These are phyloP conservation scores for Asterella californica DNA, from an alignment of 225 moss, liverwort and hornwort species.

Conservation along the genomic window DNA sequence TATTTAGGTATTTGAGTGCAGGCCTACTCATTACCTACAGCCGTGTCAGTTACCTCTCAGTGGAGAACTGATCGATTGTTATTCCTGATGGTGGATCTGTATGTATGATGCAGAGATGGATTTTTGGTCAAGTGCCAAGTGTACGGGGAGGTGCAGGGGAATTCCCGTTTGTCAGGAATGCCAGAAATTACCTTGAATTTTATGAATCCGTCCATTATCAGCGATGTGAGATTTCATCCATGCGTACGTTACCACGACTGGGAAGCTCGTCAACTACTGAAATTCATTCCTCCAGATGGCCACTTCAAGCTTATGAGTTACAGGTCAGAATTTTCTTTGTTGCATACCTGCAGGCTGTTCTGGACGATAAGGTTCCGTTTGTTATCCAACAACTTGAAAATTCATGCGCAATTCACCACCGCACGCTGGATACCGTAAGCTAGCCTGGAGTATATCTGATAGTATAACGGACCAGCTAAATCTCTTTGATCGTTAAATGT, in stretches of 20 bases:
- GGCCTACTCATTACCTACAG: too few relatives aligned
- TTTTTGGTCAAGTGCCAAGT: slow-evolving; percentile 96
- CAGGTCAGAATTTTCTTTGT: slow-evolving; percentile 47
- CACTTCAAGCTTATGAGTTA: slow-evolving; percentile 96
- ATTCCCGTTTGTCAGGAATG: slow-evolving; percentile 88
- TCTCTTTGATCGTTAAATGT: not conserved
- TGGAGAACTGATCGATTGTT: too few relatives aligned
- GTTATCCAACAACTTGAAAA: not conserved
- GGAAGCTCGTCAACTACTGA: slow-evolving; percentile 72
- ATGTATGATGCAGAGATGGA: slow-evolving; percentile 69
- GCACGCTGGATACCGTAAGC: not conserved
- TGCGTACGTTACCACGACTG: slow-evolving; percentile 70
- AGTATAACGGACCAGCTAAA: not conserved
- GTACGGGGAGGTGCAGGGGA: slow-evolving; percentile 79
- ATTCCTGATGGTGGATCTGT: not conserved
- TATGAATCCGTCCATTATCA: slow-evolving; percentile 69
- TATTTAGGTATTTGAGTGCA: too few relatives aligned
- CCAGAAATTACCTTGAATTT: slow-evolving; percentile 81
- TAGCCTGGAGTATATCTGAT: not conserved
- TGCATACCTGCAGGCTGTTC: not conserved
- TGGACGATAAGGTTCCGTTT: not conserved
- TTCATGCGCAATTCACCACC: not conserved
- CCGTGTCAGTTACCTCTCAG: too few relatives aligned
- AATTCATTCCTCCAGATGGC: slow-evolving; percentile 95
- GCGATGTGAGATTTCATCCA: slow-evolving; percentile 92